Base-by-base conservation (phyloP, 257 asterid genomes). In the Petunia secreta region DNA sequence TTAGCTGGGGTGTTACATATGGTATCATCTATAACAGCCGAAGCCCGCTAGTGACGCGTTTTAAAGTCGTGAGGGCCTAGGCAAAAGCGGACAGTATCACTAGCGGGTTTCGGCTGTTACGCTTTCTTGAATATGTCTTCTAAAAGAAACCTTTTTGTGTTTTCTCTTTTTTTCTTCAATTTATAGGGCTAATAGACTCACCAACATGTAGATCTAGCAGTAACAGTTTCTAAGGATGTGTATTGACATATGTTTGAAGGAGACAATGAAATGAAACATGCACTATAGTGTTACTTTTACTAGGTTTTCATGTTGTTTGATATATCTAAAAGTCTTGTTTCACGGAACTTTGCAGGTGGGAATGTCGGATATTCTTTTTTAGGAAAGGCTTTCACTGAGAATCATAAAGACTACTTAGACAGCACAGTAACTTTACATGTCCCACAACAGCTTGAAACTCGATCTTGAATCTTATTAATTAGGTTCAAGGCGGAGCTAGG, bases 291-390 rank as follows among this genome's bases (percentile, higher is more conserved):
- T n/a, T 67, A 75, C 55, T 57, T 75, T 75, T 4, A 36, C 16
- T 77, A 40, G 69, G 10, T 39, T 39, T 65, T 39, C 11, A 11
- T 13, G 50, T 64, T 74, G 25, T 73, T 53, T 54, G 55, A 57
- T 41, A 52, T 76, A 37, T 44, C 5, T 13, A 64, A 74, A 76
- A 59, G 80, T 58, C 80, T n/a, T 57, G 71, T 77, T 77, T 77
- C 3, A 11, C 80, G 80, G 80, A 77, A 77, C 53, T 77, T 77
- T 77, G 80, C 80, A 59, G 69, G 80, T 77, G 80, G 80, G 80
- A 77, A 77, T 77, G 80, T 77, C 80, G 71, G 80, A 77, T 5
- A 46, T 1, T 39, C 39, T 77, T 58, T 57, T 58, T 58, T 58
- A 36, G 6, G 74, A 53, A 65, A 53, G 54, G 43, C 34, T 40